Conservation (phyloP, 2,329 filamentous ascomycete genomes). For the Emmonsia crescens region DNA sequence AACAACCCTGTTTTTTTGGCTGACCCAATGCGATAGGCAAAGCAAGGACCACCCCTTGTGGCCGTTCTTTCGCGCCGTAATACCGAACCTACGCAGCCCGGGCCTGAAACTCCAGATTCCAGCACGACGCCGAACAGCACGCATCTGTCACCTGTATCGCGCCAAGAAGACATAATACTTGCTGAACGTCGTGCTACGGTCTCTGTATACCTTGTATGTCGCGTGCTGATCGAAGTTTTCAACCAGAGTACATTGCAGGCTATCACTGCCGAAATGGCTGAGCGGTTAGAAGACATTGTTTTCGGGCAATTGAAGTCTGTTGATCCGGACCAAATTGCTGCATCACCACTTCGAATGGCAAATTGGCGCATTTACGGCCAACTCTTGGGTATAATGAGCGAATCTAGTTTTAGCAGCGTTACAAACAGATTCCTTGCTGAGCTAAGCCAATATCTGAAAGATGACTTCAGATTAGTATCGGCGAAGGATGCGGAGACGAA, state of each 20-base stretch:
- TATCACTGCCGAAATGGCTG: constrained; percentile 84
- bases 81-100: constrained; percentile 55
- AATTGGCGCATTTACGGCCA: constrained; percentile 96
- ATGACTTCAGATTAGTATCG: constrained; percentile 43
- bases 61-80: constrained; percentile 54
- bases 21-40: constrained; percentile 15
- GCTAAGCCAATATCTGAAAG: constrained; percentile 65
- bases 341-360: constrained; percentile 70
- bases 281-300: constrained; percentile 88
- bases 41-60: constrained; percentile 30
- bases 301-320: constrained; percentile 89
- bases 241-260: constrained; percentile 72
- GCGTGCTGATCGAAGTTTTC: constrained; percentile 88
- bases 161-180: constrained; percentile 62
- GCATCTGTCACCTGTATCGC: constrained; percentile 29
- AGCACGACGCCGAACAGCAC: constrained; percentile 18
- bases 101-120: constrained; percentile 24
- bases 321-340: constrained; percentile 62
- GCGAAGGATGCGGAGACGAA: constrained; percentile 61
- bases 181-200: constrained; percentile 85
- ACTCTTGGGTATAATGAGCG: constrained; percentile 90
- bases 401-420: constrained; percentile 77
- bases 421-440: constrained; percentile 72
- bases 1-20: neutral
- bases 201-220: constrained; percentile 90